Conservation (phyloP, 768 basidiomycete species). For the Hemileccinum rubropunctum region DNA sequence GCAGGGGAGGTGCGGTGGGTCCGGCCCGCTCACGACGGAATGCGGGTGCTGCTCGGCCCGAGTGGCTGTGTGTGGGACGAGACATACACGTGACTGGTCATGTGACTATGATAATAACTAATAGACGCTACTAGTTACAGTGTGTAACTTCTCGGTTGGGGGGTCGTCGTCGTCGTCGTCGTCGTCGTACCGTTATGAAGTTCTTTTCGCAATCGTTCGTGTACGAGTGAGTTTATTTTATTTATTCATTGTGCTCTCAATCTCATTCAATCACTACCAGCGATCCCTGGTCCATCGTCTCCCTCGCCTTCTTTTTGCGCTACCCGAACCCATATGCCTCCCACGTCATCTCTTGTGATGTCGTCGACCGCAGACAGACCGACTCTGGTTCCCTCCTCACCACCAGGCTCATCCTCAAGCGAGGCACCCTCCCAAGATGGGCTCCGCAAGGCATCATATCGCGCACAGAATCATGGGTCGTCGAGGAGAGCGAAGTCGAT, state of each 20-base stretch:
- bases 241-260: constrained; percentile 10
- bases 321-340: constrained; percentile 95
- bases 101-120: constrained; percentile 1
- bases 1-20: constrained; percentile 52
- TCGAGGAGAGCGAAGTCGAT: constrained; percentile 95
- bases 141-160: too few species aligned
- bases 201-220: constrained; percentile 55
- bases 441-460: constrained; percentile 79
- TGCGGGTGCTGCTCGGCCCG: constrained; percentile 49
- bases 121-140: too few species aligned
- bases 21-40: constrained; percentile 73
- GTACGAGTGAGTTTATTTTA: constrained; percentile 45
- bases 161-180: too few species aligned
- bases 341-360: constrained; percentile 94
- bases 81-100: constrained; percentile 38
- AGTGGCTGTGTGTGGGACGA: constrained; percentile 49
- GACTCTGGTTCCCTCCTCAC: constrained; percentile 76
- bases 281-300: constrained; percentile 92
- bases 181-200: constrained; percentile 49
- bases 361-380: constrained; percentile 78
- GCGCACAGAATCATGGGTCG: constrained; percentile 88
- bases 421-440: constrained; percentile 90
- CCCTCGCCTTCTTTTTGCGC: constrained; percentile 90
- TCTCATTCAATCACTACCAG: constrained; percentile 36
- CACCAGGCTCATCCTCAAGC: constrained; percentile 89